These are phyloP conservation scores for Exophiala calicioides DNA, from an alignment of 2,329 filamentous ascomycete species.

Conservation along the genomic window DNA sequence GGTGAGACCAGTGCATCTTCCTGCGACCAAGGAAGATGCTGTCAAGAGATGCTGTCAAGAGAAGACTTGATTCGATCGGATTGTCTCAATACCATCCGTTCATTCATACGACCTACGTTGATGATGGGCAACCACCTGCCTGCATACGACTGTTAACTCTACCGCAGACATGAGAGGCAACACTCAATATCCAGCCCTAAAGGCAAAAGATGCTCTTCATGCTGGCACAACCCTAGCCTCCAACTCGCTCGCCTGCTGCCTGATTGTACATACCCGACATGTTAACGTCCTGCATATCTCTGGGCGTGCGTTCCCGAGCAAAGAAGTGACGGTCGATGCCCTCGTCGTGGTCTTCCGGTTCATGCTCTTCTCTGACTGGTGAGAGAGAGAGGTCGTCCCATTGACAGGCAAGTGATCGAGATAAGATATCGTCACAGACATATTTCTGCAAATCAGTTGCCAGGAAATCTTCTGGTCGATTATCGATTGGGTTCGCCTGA, in stretches of 20 bases:
- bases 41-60: no score
- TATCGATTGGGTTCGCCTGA: constrained; percentile 20
- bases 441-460: constrained; percentile 20
- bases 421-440: constrained; percentile 18
- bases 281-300: constrained; percentile 11
- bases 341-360: neutral
- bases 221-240: neutral
- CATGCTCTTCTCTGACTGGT: neutral
- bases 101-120: no score
- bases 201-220: no score
- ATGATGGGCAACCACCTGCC: no score
- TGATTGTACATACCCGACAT: constrained; percentile 8
- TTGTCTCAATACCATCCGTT: constrained; percentile 7
- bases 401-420: constrained; percentile 8
- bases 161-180: no score
- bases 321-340: neutral
- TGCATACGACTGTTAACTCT: no score
- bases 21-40: no score
- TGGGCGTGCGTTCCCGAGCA: constrained; percentile 15
- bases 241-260: neutral
- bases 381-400: constrained; percentile 20
- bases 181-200: no score
- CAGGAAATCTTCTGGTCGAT: constrained; percentile 27
- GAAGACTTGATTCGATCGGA: no score
- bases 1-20: no score